These are phyloP conservation scores for Puccinia horiana DNA, from an alignment of 1,284 basidiomycete species.

Conservation along the genomic window DNA sequence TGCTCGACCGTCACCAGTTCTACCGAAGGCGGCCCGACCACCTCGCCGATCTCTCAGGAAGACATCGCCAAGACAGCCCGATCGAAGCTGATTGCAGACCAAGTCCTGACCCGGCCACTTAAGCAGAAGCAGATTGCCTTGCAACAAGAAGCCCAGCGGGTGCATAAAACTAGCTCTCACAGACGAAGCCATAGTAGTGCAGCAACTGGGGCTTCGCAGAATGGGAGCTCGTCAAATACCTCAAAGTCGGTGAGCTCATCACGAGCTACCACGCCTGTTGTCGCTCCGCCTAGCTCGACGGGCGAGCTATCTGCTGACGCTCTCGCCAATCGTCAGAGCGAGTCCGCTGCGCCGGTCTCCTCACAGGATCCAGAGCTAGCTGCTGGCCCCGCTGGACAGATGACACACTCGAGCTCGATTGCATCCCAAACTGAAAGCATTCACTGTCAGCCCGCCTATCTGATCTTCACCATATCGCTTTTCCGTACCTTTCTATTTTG, in stretches of 20 bases:
- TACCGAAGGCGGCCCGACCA: neutral
- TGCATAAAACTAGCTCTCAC: constrained; percentile 4
- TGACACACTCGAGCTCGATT: constrained; percentile 13
- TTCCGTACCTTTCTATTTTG: neutral
- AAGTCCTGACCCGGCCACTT: constrained; percentile 28
- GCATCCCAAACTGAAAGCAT: constrained; percentile 54
- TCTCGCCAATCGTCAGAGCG: constrained; percentile 28
- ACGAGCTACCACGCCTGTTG: constrained; percentile 8
- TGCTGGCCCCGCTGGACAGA: neutral
- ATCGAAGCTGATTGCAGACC: constrained; percentile 43
- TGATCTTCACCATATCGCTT: neutral
- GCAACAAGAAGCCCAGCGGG: constrained; percentile 1
- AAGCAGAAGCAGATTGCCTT: constrained; percentile 48
- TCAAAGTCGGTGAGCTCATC: neutral
- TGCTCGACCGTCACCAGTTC: neutral
- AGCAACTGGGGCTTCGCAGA: neutral
- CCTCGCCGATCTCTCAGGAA: neutral
- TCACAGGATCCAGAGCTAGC: neutral
- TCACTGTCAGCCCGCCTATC: constrained; percentile 50
- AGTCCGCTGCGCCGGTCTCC: neutral
- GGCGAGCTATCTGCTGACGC: neutral
- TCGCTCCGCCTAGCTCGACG: neutral
- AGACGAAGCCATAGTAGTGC: neutral
- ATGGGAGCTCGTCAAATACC: neutral
- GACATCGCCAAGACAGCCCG: neutral